Evolutionary conservation across 1,284 basidiomycete genomes (phyloP), one percentile per base, ranked within the genome.

Genomic region (Coriolopsis trogii): DNA sequence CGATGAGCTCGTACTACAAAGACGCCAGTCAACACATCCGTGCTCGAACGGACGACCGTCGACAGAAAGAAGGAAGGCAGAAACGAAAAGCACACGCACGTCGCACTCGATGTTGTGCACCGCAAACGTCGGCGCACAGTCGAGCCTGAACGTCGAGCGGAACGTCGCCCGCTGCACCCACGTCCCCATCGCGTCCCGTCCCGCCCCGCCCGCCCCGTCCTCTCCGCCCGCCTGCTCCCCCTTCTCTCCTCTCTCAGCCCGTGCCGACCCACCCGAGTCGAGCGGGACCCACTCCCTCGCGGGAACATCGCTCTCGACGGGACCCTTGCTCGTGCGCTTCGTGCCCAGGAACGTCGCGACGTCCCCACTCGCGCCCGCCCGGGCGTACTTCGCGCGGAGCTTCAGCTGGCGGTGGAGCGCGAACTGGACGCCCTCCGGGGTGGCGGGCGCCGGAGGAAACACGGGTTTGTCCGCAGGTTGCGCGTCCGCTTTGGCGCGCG

Each of bases 401-500:
- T 24, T 21, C 24, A 56, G 3, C 10, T 28, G 15, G 3, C 40
- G 38, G 6, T 41, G 29, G 28, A 56, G 55, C 39, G 8, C 31
- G 41, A 56, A 48, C 26, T 46, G 40, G 25, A 56, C 13, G 8
- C 18, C 39, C 46, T 38, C 20, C 10, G 29, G 36, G 3, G 36
- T 16, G 21, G 13, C 4, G 4, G 50, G 55, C 15, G 38, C 40
- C n/a, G 46, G 47, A 12, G 55, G 51, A 41, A 56, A 56, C 18
- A 53, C 23, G 13, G 41, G 41, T 24, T 53, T 46, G 26, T 44
- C 38, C 8, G 36, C 3, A 2, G 45, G 26, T 6, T 43, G 42
- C 21, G 46, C 41, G 16, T 49, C 36, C n/a, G 49, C 38, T 12
- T 51, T 46, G n/a, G 31, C 39, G 9, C 29, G 41, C 13, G 47